Evolutionary conservation across 352 stramenopile genomes (phyloP).

Genomic region (Globisporangium takayamanum): DNA sequence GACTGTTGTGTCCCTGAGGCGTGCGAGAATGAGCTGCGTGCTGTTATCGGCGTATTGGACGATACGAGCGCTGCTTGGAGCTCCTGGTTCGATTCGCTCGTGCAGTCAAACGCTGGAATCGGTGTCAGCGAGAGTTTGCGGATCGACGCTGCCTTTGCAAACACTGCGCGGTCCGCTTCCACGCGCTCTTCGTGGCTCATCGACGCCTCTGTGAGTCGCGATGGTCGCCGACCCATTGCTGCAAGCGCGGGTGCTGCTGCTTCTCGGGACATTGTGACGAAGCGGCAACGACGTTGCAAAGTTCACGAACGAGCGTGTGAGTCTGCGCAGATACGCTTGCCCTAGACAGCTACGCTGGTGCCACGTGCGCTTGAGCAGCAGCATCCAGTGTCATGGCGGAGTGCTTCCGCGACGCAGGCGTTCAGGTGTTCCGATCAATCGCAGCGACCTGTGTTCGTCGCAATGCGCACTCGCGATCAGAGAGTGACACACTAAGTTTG

Average conservation of each 20-base stretch:
- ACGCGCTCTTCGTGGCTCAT: conserved; percentile 14
- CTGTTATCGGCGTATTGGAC: background rate
- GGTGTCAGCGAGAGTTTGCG: conserved; percentile 13
- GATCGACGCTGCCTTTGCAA: conserved; percentile 32
- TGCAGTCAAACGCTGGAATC: conserved; percentile 3
- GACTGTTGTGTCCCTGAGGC: background rate
- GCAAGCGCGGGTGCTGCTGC: background rate
- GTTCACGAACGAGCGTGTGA: background rate
- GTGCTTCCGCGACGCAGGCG: too few species aligned
- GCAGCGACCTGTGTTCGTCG: too few species aligned
- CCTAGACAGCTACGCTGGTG: background rate
- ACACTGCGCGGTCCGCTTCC: conserved; percentile 27
- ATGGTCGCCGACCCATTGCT: background rate
- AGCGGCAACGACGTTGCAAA: too few species aligned
- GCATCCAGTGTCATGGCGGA: too few species aligned
- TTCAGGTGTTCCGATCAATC: too few species aligned
- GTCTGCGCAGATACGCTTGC: background rate
- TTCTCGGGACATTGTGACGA: conserved; percentile 3
- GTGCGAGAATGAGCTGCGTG: background rate
- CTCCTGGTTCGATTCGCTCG: conserved; percentile 9
- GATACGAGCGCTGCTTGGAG: background rate
- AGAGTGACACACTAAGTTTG: background rate
- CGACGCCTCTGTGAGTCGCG: background rate
- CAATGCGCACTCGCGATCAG: too few species aligned
- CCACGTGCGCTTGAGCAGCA: too few species aligned